phyloP scores from a whole-genome alignment of 371 early-diverging fungal species.

The Nematocida sp. region DNA sequence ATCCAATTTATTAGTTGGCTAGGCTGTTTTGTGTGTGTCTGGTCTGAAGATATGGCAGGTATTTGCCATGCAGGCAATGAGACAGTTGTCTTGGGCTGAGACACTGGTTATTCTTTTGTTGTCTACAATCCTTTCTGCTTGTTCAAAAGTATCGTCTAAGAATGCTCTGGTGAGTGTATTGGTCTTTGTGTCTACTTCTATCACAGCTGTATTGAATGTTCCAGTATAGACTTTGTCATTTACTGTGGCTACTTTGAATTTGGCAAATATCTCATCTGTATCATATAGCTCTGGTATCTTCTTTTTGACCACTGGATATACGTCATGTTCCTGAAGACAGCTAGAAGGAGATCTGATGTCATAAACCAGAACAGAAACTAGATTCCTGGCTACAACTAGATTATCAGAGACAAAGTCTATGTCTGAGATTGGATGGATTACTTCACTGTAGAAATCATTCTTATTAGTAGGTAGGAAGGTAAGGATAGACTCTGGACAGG shows the following conservation, averaged over 20 bases:
- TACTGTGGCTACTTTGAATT: constrained; percentile 50
- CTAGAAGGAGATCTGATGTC: constrained; percentile 51
- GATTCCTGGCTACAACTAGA: constrained; percentile 53
- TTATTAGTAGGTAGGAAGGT: constrained; percentile 8
- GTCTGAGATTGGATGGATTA: constrained; percentile 60
- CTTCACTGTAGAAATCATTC: constrained; percentile 50
- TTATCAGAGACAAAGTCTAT: constrained; percentile 59
- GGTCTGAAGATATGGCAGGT: constrained; percentile 43
- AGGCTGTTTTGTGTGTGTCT: not conserved
- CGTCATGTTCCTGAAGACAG: constrained; percentile 24
- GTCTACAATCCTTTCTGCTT: constrained; percentile 30
- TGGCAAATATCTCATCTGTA: constrained; percentile 57
- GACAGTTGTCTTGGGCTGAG: constrained; percentile 37
- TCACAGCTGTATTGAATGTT: constrained; percentile 44
- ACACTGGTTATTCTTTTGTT: constrained; percentile 52
- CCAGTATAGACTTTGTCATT: constrained; percentile 57
- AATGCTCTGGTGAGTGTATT: constrained; percentile 19
- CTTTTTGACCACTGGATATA: constrained; percentile 29
- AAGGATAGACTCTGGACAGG: constrained; percentile 27
- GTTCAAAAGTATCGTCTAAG: constrained; percentile 42
- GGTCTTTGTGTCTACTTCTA: constrained; percentile 41
- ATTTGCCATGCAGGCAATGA: constrained; percentile 48
- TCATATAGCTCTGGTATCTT: constrained; percentile 52
- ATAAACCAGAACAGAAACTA: constrained; percentile 56
- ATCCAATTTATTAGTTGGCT: not conserved